Evolutionary conservation across 345 rosid species (phyloP).

Genomic region (Barbarea vulgaris): DNA sequence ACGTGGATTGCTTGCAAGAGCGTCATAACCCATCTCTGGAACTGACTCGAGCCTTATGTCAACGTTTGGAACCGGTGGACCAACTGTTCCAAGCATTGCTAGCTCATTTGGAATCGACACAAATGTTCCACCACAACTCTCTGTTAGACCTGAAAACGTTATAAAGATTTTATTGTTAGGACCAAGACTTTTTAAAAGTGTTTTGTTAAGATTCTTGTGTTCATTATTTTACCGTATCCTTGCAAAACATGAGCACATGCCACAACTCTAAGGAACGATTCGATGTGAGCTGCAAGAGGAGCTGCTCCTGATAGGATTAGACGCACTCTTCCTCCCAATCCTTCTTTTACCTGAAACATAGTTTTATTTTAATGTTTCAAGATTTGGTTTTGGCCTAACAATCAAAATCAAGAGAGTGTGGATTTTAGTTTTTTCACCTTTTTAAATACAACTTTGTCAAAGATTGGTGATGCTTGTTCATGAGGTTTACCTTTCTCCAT

Average conservation of each 20-base stretch:
- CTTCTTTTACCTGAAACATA: conserved; percentile 75
- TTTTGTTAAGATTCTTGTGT: conserved; percentile 6
- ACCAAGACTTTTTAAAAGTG: not conserved
- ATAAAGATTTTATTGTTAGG: not conserved
- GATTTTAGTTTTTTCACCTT: conserved; percentile 57
- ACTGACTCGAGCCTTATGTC: conserved; percentile 89
- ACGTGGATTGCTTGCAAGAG: conserved; percentile 75
- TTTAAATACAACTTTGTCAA: conserved; percentile 83
- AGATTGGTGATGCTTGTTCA: conserved; percentile 76
- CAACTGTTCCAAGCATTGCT: conserved; percentile 86
- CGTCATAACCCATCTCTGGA: conserved; percentile 96
- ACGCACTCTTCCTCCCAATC: conserved; percentile 90
- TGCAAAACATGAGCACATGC: conserved; percentile 95
- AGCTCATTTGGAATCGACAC: conserved; percentile 83
- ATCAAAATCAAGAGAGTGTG: not conserved
- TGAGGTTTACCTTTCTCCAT: conserved; percentile 68
- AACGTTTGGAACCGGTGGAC: conserved; percentile 97
- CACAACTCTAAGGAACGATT: conserved; percentile 88
- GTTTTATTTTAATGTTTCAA: not conserved
- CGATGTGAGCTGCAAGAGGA: conserved; percentile 86
- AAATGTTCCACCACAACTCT: conserved; percentile 93
- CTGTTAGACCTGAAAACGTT: conserved; percentile 73
- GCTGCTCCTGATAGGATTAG: conserved; percentile 94
- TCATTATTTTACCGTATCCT: conserved; percentile 83
- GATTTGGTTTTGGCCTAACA: not conserved